Conservation (phyloP, 2,329 filamentous ascomycete genomes). For the Epichloe brachyelytri region DNA sequence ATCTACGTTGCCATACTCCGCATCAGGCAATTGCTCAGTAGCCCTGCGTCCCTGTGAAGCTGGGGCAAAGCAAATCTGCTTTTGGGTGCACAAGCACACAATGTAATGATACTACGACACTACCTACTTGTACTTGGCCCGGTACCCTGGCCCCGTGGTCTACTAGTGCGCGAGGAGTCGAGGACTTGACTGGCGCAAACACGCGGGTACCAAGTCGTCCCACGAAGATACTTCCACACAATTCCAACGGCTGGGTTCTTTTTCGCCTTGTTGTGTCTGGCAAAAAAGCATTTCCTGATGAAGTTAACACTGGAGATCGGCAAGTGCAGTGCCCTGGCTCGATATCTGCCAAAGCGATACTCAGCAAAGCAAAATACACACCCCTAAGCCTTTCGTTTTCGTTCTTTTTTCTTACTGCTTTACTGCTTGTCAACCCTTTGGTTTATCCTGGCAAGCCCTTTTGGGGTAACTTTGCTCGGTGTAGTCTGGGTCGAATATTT, state of each 20-base stretch:
- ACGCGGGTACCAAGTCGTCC: slow-evolving; percentile 1
- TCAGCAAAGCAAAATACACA: not conserved
- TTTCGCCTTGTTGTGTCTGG: not conserved
- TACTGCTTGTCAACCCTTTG: not conserved
- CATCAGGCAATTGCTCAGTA: not conserved
- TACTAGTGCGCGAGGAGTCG: not conserved
- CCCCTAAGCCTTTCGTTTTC: not conserved
- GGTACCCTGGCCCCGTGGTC: not conserved
- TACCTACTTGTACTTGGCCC: not conserved
- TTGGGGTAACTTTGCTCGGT: not conserved
- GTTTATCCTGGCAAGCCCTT: not conserved
- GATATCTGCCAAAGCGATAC: not conserved
- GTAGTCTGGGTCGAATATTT: slow-evolving; percentile 2
- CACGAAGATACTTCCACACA: slow-evolving; percentile 1
- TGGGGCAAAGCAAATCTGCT: not conserved
- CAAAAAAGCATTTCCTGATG: slow-evolving; percentile 1
- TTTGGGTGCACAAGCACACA: not conserved
- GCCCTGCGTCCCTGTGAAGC: not conserved
- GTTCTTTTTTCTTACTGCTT: not conserved
- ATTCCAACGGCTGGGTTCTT: not conserved
- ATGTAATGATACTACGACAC: not conserved
- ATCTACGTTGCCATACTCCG: not conserved
- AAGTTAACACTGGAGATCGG: not conserved
- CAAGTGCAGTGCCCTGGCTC: not conserved
- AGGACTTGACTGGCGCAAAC: not conserved